Evolutionary conservation across 1,284 basidiomycete genomes (phyloP).

Genomic region (Leccinum holopus): DNA sequence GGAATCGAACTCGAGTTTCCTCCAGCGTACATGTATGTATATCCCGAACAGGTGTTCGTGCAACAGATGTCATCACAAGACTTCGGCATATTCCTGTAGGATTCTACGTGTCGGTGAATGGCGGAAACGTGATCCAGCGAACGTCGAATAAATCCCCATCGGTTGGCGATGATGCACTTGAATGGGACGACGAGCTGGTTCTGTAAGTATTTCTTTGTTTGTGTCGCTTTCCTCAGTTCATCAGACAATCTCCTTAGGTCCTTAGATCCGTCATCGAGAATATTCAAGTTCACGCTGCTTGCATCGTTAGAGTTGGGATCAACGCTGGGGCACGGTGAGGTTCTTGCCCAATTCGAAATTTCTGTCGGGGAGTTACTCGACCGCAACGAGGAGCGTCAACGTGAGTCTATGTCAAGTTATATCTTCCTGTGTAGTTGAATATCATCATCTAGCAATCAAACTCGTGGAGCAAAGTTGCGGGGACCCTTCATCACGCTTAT

Average conservation of each 20-base stretch:
- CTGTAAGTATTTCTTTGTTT: neutral
- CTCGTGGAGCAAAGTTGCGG: neutral
- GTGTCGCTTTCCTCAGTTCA: neutral
- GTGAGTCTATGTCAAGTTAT: neutral
- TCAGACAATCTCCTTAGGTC: neutral
- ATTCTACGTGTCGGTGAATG: neutral
- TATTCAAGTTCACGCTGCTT: neutral
- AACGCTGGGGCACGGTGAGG: neutral
- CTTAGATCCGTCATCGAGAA: neutral
- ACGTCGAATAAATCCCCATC: neutral
- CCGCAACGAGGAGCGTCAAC: neutral
- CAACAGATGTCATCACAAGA: neutral
- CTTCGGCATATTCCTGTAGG: slow-evolving; percentile 3
- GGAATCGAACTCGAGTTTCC: neutral
- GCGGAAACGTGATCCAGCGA: neutral
- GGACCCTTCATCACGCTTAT: neutral
- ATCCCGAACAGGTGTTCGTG: neutral
- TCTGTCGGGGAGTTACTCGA: neutral
- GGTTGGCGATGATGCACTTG: neutral
- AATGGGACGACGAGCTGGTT: slow-evolving; percentile 6
- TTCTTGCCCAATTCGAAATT: neutral
- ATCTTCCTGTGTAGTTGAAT: neutral
- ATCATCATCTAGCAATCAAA: neutral
- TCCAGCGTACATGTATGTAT: neutral
- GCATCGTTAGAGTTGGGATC: neutral